phyloP scores from a whole-genome alignment of 306 rosid species.

The cucumber (Cucumis sativus) region DNA sequence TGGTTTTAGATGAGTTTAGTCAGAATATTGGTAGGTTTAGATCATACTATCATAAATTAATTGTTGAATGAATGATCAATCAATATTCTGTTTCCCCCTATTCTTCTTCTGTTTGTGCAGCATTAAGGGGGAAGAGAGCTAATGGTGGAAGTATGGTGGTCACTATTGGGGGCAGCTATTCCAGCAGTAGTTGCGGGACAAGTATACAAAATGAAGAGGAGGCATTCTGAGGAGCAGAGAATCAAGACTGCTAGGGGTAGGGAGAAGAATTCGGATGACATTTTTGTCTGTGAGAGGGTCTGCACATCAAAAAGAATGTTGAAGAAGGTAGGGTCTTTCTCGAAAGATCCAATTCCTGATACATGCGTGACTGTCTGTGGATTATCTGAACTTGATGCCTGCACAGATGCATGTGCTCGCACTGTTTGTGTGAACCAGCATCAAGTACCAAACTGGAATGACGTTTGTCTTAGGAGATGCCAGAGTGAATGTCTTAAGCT shows the following conservation, averaged over 20 bases:
- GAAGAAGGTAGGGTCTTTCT: constrained; percentile 77
- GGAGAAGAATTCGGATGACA: constrained; percentile 77
- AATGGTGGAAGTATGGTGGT: constrained; percentile 96
- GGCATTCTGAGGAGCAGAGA: constrained; percentile 52
- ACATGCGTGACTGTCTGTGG: constrained; percentile 95
- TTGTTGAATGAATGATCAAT: neutral
- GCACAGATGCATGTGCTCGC: constrained; percentile 91
- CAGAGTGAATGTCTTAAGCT: constrained; percentile 92
- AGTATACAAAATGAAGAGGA: constrained; percentile 55
- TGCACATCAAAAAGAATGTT: constrained; percentile 91
- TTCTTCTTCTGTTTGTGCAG: neutral
- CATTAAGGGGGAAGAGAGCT: constrained; percentile 1
- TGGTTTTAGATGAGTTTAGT: neutral
- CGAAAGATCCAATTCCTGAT: constrained; percentile 92
- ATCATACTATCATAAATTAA: neutral
- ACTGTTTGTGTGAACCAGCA: constrained; percentile 91
- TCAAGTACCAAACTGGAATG: constrained; percentile 92
- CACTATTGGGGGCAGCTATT: constrained; percentile 67
- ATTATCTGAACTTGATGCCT: constrained; percentile 82
- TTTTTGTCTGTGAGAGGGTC: constrained; percentile 86
- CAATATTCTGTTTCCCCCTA: neutral
- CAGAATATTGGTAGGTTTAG: neutral
- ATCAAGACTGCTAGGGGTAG: constrained; percentile 67
- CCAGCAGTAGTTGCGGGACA: constrained; percentile 82
- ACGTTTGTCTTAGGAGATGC: constrained; percentile 76